Base-by-base conservation (phyloP, 106 monocot genomes). In the Amphibolis antarctica region DNA sequence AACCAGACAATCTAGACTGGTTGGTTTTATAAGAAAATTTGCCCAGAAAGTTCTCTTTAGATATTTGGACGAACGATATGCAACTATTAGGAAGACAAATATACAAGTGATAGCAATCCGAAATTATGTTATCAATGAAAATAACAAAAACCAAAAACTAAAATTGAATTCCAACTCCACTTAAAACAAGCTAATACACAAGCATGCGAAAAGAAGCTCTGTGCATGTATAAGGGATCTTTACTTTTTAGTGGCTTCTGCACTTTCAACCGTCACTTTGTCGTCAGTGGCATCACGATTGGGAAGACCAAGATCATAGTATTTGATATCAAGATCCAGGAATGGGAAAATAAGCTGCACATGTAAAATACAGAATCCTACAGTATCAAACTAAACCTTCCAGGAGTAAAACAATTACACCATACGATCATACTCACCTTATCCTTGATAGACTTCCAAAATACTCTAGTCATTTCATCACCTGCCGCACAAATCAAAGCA, bases 381-480 rank as follows among this genome's bases (percentile, higher is more conserved):
- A 4, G 56, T 49, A 17, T 19, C 12, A 5, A 49, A 49, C 13
- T 49, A 49, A 49, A 3, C 49, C 12, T 4, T 12, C 1, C 12
- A 49, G 17, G 49, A 17, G 12, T 14, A 49, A 3, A 17, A 49
- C 4, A 3, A 19, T 17, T 14, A 4, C 49, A 49, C 21, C n/a
- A 55, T 55, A 26, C 4, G 10, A 26, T 24, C 10, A 55, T 17
- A 26, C 11, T 64, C 23, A 89, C 93, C 89, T 89, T 94, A 30
- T 86, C 86, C 78, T 94, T 94, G 61, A 94, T 94, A 28, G 79
- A 86, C 73, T 94, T 66, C 93, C 93, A 94, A 69, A 94, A 86
- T 42, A 94, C 42, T 46, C 93, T 67, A 53, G 93, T 86, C 93
- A 94, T 94, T 61, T 94, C 93, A 77, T 94, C 93, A 30, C 93